Evolutionary conservation across 208 protist genomes (phyloP).

Genomic region (Acanthamoeba lenticulata): DNA sequence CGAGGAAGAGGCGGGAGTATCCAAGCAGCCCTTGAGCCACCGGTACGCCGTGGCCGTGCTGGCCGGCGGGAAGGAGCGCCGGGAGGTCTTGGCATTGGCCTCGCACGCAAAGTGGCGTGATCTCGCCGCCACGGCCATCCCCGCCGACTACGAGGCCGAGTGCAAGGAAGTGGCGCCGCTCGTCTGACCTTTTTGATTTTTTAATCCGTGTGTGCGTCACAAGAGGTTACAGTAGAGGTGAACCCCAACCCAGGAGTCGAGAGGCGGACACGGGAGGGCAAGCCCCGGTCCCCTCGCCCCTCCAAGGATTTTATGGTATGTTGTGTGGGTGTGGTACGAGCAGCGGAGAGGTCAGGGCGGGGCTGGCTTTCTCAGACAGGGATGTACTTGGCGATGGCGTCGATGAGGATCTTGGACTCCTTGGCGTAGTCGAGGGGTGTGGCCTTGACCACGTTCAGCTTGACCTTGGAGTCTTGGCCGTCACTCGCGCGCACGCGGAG

Average conservation of each 20-base stretch:
- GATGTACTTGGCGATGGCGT: slow-evolving; percentile 25
- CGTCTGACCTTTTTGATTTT: no score
- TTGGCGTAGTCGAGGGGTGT: slow-evolving; percentile 70
- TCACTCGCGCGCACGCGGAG: slow-evolving; percentile 61
- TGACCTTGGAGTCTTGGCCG: slow-evolving; percentile 68
- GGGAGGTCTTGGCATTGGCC: neutral
- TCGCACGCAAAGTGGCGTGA: neutral
- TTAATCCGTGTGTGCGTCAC: no score
- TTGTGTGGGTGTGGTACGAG: no score
- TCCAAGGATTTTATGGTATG: no score
- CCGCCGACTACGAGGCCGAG: neutral
- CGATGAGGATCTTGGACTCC: slow-evolving; percentile 46
- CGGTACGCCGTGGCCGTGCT: neutral
- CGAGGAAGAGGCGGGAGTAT: neutral
- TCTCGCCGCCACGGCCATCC: neutral
- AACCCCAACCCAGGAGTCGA: no score
- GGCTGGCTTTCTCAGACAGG: no score
- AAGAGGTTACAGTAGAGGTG: no score
- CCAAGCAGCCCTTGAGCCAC: neutral
- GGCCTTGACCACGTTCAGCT: slow-evolving; percentile 65
- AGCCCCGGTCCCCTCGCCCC: no score
- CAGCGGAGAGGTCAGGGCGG: no score
- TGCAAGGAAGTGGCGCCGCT: neutral
- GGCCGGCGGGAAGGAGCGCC: neutral
- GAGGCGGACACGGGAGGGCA: no score